phyloP scores from a whole-genome alignment of 768 basidiomycete species.

The Naganishia antarctica region DNA sequence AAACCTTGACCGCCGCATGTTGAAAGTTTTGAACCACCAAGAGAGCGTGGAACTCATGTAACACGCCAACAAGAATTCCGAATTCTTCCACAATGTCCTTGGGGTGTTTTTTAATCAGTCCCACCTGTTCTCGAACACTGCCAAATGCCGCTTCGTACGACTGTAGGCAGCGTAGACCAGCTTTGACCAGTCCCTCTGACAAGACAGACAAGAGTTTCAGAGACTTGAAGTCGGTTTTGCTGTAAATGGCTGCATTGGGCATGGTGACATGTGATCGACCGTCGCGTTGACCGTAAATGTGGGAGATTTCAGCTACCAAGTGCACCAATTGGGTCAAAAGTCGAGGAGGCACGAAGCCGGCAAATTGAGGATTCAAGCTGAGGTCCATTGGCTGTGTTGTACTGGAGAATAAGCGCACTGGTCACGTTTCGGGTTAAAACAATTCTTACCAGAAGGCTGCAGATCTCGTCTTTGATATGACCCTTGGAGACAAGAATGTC shows the following conservation, averaged over 20 bases:
- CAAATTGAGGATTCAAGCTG: conserved; percentile 3
- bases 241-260: neutral
- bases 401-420: neutral
- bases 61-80: neutral
- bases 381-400: conserved; percentile 5
- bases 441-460: neutral
- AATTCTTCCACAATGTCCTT: conserved; percentile 1
- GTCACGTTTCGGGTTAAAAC: too few relatives aligned
- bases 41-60: neutral
- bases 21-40: conserved; percentile 1
- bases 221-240: conserved; percentile 15
- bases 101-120: neutral
- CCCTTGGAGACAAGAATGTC: neutral
- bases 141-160: neutral
- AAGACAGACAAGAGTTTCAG: neutral
- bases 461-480: neutral
- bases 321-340: neutral
- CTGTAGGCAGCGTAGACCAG: neutral
- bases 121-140: neutral
- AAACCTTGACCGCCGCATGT: conserved; percentile 14
- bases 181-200: neutral
- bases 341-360: neutral
- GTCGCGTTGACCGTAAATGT: neutral
- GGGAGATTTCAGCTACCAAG: neutral
- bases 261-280: neutral